phyloP scores from a whole-genome alignment of 163 green algal species.

The Coccomyxa subellipsoidea region DNA sequence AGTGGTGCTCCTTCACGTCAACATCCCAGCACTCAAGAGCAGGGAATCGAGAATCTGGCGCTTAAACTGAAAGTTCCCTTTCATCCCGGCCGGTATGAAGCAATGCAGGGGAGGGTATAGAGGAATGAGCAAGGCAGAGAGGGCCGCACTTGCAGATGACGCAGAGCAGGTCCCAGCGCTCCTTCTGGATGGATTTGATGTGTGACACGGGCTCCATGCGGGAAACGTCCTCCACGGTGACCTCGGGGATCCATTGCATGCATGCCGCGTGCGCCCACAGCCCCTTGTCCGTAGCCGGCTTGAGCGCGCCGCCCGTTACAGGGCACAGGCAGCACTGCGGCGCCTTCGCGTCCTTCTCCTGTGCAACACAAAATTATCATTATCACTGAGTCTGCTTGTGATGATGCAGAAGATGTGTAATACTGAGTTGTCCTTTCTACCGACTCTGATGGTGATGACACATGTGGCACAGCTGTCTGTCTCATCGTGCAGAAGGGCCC shows the following conservation, averaged over 20 bases:
- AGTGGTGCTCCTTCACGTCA: too few relatives aligned
- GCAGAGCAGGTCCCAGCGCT: slow-evolving; percentile 91
- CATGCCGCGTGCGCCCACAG: slow-evolving; percentile 81
- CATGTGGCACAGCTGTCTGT: too few relatives aligned
- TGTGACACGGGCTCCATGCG: slow-evolving; percentile 84
- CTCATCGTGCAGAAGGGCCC: too few relatives aligned
- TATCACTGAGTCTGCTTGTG: too few relatives aligned
- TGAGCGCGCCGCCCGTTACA: slow-evolving; percentile 84
- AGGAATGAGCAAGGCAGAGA: neutral
- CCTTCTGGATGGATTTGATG: slow-evolving; percentile 78
- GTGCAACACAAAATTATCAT: too few relatives aligned
- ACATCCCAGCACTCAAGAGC: too few relatives aligned
- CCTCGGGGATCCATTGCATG: slow-evolving; percentile 87
- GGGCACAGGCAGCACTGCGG: slow-evolving; percentile 94
- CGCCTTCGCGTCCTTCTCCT: slow-evolving; percentile 40
- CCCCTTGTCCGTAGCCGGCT: slow-evolving; percentile 74
- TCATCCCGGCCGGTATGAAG: too few relatives aligned
- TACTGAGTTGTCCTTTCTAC: too few relatives aligned
- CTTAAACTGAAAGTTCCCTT: too few relatives aligned
- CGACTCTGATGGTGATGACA: too few relatives aligned
- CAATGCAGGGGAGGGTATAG: neutral
- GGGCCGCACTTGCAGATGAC: slow-evolving; percentile 69
- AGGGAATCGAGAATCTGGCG: too few relatives aligned
- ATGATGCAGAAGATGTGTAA: too few relatives aligned
- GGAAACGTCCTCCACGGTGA: slow-evolving; percentile 44